These are phyloP conservation scores for Cicer pinnatifidum DNA, from an alignment of 306 rosid species.

Conservation along the genomic window DNA sequence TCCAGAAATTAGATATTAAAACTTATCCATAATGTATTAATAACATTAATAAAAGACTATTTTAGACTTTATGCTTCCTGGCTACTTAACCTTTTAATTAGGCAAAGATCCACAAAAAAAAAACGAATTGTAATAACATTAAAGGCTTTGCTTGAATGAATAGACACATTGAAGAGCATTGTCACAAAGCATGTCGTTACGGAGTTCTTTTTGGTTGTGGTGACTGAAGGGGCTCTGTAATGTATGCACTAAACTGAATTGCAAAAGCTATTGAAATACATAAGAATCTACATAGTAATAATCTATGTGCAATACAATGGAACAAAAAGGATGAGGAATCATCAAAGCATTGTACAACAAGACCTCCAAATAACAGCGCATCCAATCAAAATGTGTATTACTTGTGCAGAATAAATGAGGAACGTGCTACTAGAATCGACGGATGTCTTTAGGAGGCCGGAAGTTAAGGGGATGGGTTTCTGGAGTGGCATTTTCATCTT, in stretches of 20 bases:
- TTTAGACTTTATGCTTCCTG: neutral
- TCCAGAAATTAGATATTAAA: neutral
- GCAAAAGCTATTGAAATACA: conserved; percentile 35
- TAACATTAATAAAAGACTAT: neutral
- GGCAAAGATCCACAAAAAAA: neutral
- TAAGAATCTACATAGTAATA: neutral
- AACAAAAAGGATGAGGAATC: conserved; percentile 17
- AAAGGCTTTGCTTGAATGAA: neutral
- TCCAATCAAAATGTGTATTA: conserved; percentile 5
- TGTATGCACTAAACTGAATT: conserved; percentile 16
- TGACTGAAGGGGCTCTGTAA: too few relatives aligned
- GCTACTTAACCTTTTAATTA: neutral
- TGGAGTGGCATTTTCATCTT: conserved; percentile 91
- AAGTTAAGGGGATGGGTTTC: conserved; percentile 92
- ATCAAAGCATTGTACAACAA: conserved; percentile 32
- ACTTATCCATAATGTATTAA: neutral
- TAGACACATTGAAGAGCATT: neutral
- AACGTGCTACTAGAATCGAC: conserved; percentile 62
- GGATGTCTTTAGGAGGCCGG: conserved; percentile 87
- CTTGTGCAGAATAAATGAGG: neutral
- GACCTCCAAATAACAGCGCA: neutral
- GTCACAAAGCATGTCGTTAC: neutral
- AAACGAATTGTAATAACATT: neutral
- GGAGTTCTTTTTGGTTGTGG: neutral
- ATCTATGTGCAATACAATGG: conserved; percentile 21